These are phyloP conservation scores for Cymbopogon flexuosus DNA, from an alignment of 202 grass and related monocot genomes.

Conservation along the genomic window DNA sequence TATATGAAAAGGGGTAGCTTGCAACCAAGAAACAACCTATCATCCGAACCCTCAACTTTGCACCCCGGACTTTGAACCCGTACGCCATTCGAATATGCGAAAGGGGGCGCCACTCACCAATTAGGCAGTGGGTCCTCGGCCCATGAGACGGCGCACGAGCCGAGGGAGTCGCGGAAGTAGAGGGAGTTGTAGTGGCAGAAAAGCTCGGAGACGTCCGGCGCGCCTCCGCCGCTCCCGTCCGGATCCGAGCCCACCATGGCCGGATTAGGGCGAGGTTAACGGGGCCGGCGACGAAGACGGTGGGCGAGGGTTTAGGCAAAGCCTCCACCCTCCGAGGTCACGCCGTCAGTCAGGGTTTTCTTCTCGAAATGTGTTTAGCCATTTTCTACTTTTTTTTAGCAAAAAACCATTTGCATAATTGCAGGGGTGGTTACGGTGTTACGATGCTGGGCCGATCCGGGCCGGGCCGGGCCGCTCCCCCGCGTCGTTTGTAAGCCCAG, in stretches of 20 bases:
- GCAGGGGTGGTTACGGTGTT: background rate
- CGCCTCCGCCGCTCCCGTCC: background rate
- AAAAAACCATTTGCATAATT: background rate
- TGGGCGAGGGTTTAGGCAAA: conserved; percentile 31
- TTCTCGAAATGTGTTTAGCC: too few species aligned
- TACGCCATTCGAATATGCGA: background rate
- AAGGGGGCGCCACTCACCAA: background rate
- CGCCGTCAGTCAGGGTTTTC: too few species aligned
- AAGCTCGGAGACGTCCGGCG: conserved; percentile 49
- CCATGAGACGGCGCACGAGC: conserved; percentile 66
- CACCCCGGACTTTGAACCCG: background rate
- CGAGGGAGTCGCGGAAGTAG: conserved; percentile 74
- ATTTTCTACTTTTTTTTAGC: background rate
- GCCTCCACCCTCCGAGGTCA: background rate
- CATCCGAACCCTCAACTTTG: conserved; percentile 10
- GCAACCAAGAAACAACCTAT: background rate
- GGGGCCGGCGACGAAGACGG: background rate
- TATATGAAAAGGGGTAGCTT: background rate
- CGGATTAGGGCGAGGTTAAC: background rate
- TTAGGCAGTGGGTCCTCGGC: conserved; percentile 42
- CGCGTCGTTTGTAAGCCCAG: too few species aligned
- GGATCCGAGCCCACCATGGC: conserved; percentile 41
- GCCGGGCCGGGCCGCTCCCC: too few species aligned
- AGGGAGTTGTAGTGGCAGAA: conserved; percentile 89
- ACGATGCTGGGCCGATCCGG: background rate